phyloP scores from a whole-genome alignment of 1,284 basidiomycete genomes.

The Leccinum ponderosum region DNA sequence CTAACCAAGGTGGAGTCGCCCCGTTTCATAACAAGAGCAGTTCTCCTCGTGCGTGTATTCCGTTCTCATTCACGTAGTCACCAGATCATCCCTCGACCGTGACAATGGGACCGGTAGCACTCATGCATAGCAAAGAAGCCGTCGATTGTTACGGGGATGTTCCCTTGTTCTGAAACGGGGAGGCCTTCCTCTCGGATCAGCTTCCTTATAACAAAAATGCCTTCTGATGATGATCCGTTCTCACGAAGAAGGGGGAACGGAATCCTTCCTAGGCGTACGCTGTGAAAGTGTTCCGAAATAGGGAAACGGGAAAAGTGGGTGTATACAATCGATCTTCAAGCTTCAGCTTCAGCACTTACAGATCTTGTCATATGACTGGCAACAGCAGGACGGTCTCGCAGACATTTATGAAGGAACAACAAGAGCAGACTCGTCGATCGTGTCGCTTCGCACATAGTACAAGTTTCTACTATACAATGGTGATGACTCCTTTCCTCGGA shows the following conservation, averaged over 20 bases:
- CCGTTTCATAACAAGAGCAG: background rate
- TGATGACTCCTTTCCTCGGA: background rate
- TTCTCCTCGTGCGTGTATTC: background rate
- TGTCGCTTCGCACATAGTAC: background rate
- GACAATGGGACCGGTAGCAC: background rate
- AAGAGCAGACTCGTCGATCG: background rate
- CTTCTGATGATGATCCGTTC: background rate
- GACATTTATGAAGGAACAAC: background rate
- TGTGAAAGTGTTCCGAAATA: background rate
- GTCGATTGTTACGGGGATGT: background rate
- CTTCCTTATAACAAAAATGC: background rate
- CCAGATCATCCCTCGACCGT: background rate
- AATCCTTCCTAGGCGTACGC: background rate
- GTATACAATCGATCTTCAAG: background rate
- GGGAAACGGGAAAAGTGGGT: background rate
- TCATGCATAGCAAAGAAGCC: background rate
- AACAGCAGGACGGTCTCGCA: background rate
- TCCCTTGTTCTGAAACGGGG: background rate
- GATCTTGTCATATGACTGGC: background rate
- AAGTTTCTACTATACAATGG: background rate
- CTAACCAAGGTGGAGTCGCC: background rate
- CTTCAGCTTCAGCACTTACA: background rate
- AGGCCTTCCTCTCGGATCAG: background rate
- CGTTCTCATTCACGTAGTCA: background rate
- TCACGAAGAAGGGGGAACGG: background rate